Percentiles rank a stretch among this genome's conserved stretches.
These are phyloP conservation scores for Porogramme epimiltina DNA, from an alignment of 1,284 basidiomycete genomes.

Conservation along the genomic window DNA sequence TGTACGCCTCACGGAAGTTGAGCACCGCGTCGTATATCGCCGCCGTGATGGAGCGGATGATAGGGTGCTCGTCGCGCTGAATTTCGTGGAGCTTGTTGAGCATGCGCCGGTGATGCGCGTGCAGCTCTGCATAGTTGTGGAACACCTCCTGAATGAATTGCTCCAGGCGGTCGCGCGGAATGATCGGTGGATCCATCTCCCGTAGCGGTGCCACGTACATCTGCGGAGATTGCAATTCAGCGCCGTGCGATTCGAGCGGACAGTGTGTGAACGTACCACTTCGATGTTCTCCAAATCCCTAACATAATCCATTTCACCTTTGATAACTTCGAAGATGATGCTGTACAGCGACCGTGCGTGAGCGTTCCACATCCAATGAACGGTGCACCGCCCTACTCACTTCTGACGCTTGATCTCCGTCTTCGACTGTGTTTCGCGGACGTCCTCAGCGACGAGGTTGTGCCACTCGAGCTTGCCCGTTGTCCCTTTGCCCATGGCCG, in stretches of 20 bases:
- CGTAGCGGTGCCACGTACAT: conserved; percentile 80
- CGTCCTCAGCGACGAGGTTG: conserved; percentile 76
- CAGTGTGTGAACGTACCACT: conserved; percentile 48
- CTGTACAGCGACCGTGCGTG: conserved; percentile 42
- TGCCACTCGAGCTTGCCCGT: conserved; percentile 86
- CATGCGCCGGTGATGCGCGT: conserved; percentile 71
- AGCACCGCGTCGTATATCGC: conserved; percentile 87
- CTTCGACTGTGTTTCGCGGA: conserved; percentile 65
- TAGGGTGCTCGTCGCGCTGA: conserved; percentile 89
- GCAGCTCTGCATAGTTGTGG: conserved; percentile 86
- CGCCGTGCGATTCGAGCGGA: not conserved
- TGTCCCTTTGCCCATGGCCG: conserved; percentile 77
- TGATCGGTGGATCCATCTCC: conserved; percentile 75
- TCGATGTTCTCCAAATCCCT: conserved; percentile 91
- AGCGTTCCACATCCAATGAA: not conserved
- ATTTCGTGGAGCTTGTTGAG: conserved; percentile 83
- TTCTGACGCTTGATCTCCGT: conserved; percentile 86
- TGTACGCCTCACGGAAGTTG: conserved; percentile 92
- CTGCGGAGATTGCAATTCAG: conserved; percentile 36
- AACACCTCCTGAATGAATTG: conserved; percentile 90
- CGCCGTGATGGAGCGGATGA: conserved; percentile 83
- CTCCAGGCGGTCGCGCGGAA: conserved; percentile 71
- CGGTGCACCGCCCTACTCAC: conserved; percentile 48
- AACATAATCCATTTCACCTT: conserved; percentile 95
- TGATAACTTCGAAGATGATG: conserved; percentile 93